Evolutionary conservation across 2,329 filamentous ascomycete species (phyloP), one percentile per base, ranked within the genome.

Genomic region (Emergomyces orientalis): DNA sequence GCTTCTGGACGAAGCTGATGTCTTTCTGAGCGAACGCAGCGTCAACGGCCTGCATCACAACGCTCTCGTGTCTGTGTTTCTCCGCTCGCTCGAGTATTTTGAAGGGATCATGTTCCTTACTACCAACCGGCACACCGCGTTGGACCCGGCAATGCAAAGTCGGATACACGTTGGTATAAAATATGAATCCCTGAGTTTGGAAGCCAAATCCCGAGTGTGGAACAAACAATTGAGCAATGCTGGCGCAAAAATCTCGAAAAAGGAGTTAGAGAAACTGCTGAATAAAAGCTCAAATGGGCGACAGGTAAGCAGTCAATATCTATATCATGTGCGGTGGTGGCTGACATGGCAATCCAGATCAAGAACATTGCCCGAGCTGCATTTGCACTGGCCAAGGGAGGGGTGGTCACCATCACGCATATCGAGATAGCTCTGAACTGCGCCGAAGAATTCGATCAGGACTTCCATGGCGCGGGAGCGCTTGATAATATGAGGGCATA

Each of bases 1-100:
- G 0, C 76, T 84, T 2, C 75, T 82, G 3, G 81, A 83, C 68
- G 80, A 81, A 63, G 81, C 79, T 51, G 78, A 81, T 65, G 69
- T 77, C 27, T 77, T 78, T 67, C 69, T 78, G 30, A 74, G 76
- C 67, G 69, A 75, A 39, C 74, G 78, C 43, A 72, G 66, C 25
- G 66, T 73, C 2, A 69, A 75, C 34, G 77, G 80, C 63, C 70
- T 80, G 7, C 70, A 75, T 65, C 74, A 78, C 11, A 81, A 81
- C 67, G 77, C 77, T 64, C 72, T 80, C 59, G 77, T 81, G 25
- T 76, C 75, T 0, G 71, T 74, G 25, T 76, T 73, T 60, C 62
- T 61, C 30, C 22, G 45, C 27, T 41, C 30, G 19, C 30, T 61
- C 25, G 27, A 61, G 39, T 61, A 61, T 45, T 61, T 47, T 27